These are phyloP conservation scores for Zygotorulaspora sp. DNA, from an alignment of 805 yeast species.

Conservation along the genomic window DNA sequence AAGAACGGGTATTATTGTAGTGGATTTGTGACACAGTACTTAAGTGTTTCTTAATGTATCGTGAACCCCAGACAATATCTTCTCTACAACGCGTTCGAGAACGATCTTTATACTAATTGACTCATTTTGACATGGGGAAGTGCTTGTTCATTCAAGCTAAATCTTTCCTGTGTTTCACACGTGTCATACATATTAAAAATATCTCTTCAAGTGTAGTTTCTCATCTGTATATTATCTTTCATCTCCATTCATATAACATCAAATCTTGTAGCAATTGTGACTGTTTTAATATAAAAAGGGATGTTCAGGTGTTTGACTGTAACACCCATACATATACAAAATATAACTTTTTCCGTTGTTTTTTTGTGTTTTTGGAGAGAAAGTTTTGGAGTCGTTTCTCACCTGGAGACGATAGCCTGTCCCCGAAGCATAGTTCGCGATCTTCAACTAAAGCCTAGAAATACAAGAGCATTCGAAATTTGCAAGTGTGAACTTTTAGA, in stretches of 20 bases:
- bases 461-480: too few species aligned
- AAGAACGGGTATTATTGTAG: conserved; percentile 40
- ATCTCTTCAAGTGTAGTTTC: too few species aligned
- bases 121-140: conserved; percentile 15
- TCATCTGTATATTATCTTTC: too few species aligned
- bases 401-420: too few species aligned
- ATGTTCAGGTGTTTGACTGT: too few species aligned
- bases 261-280: conserved; percentile 2
- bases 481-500: too few species aligned
- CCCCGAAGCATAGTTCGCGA: too few species aligned
- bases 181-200: conserved; percentile 21
- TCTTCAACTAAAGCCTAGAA: too few species aligned
- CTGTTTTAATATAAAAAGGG: conserved; percentile 3
- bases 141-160: conserved; percentile 4
- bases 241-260: too few species aligned
- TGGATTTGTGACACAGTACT: conserved; percentile 27
- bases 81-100: conserved; percentile 40
- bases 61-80: conserved; percentile 31
- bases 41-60: too few species aligned
- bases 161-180: conserved; percentile 25
- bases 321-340: not conserved
- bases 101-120: conserved; percentile 10
- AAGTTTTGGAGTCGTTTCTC: too few species aligned
- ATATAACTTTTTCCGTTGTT: not conserved
- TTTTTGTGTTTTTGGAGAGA: too few species aligned